Conservation (phyloP, 2,329 filamentous ascomycete species). For the Xylaria sp. region DNA sequence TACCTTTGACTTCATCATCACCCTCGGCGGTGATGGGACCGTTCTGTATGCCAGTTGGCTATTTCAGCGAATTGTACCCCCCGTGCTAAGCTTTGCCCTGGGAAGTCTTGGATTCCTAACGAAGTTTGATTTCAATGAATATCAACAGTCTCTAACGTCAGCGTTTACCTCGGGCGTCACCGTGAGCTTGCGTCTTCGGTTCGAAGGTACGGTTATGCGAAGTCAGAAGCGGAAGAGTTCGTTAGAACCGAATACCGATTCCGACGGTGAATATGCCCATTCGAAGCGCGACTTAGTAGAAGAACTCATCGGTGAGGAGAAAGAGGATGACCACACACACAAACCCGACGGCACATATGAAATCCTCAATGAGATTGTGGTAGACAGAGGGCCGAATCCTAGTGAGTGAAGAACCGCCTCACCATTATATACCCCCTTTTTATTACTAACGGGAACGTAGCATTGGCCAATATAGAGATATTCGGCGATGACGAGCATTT, state of each 20-base stretch:
- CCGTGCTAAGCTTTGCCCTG: slow-evolving; percentile 83
- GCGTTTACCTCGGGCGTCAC: slow-evolving; percentile 81
- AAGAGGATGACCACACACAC: slow-evolving; percentile 79
- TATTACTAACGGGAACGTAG: slow-evolving; percentile 37
- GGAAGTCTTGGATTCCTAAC: slow-evolving; percentile 93
- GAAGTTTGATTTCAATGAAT: slow-evolving; percentile 86
- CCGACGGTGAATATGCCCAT: slow-evolving; percentile 36
- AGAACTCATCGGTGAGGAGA: slow-evolving; percentile 81
- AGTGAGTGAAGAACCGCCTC: slow-evolving; percentile 52
- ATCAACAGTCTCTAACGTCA: slow-evolving; percentile 60
- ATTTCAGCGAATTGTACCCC: slow-evolving; percentile 91
- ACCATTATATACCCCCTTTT: neutral
- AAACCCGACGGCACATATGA: slow-evolving; percentile 77
- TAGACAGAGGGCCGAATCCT: slow-evolving; percentile 88
- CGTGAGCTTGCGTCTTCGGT: slow-evolving; percentile 79
- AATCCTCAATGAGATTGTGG: slow-evolving; percentile 94
- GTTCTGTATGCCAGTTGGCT: slow-evolving; percentile 95
- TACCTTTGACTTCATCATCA: slow-evolving; percentile 89
- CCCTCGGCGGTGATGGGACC: slow-evolving; percentile 91
- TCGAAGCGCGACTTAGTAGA: slow-evolving; percentile 69
- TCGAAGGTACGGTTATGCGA: slow-evolving; percentile 92
- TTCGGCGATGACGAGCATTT: slow-evolving; percentile 96
- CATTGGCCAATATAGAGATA: slow-evolving; percentile 86
- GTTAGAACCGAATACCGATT: slow-evolving; percentile 19
- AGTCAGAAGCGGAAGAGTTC: slow-evolving; percentile 48